These are phyloP conservation scores for Wickerhamiella qilinensis DNA, from an alignment of 805 yeast genomes.

Conservation along the genomic window DNA sequence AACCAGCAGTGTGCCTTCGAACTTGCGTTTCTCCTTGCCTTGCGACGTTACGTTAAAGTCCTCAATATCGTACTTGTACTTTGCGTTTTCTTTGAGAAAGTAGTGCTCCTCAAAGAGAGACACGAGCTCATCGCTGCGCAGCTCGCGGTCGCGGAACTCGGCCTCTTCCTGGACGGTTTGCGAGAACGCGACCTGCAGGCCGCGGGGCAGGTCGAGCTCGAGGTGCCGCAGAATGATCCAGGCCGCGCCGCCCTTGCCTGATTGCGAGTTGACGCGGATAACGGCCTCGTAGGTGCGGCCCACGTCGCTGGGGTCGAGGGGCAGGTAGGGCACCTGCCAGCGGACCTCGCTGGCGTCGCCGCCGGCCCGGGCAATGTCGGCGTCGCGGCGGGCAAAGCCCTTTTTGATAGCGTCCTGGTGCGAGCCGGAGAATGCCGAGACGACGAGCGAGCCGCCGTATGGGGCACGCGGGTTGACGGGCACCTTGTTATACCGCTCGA, in stretches of 20 bases:
- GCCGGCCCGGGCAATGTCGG: slow-evolving; percentile 20
- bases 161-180: slow-evolving; percentile 53
- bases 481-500: slow-evolving; percentile 66
- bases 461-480: slow-evolving; percentile 70
- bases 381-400: slow-evolving; percentile 42
- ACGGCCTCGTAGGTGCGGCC: slow-evolving; percentile 89
- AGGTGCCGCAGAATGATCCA: slow-evolving; percentile 67
- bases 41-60: slow-evolving; percentile 32
- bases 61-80: slow-evolving; percentile 29
- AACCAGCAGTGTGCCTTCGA: slow-evolving; percentile 19
- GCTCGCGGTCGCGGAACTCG: slow-evolving; percentile 56
- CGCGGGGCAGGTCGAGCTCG: slow-evolving; percentile 70
- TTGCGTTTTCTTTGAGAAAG: slow-evolving; percentile 24
- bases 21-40: slow-evolving; percentile 22
- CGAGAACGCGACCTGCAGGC: slow-evolving; percentile 62
- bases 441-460: slow-evolving; percentile 68
- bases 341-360: slow-evolving; percentile 23
- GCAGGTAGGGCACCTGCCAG: slow-evolving; percentile 71
- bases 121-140: slow-evolving; percentile 46
- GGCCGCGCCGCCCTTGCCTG: slow-evolving; percentile 82
- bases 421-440: slow-evolving; percentile 73
- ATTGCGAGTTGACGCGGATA: slow-evolving; percentile 73
- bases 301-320: slow-evolving; percentile 70
- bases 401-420: slow-evolving; percentile 82
- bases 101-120: slow-evolving; percentile 48